Conservation (phyloP, 2,329 filamentous ascomycete species). For the Penicillium freii region DNA sequence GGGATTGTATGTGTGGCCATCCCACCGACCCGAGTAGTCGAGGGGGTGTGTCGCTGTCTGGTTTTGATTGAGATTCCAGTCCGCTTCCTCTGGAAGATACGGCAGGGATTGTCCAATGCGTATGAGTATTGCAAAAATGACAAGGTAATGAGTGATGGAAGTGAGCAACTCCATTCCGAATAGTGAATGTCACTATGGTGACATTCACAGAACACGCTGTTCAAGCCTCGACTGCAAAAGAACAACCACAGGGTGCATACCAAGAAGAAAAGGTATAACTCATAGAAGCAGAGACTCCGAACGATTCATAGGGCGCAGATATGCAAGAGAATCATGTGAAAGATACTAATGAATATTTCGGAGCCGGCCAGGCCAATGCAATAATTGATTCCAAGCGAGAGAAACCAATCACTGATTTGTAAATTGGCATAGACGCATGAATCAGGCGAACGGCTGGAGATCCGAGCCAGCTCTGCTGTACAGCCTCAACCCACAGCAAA, state of each 20-base stretch:
- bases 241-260: background rate
- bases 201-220: constrained; percentile 7
- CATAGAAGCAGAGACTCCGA: background rate
- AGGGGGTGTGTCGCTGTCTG: constrained; percentile 53
- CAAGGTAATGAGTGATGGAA: constrained; percentile 5
- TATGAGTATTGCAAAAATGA: constrained; percentile 6
- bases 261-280: background rate
- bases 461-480: constrained; percentile 5
- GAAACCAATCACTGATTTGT: constrained; percentile 1
- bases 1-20: constrained; percentile 49
- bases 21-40: constrained; percentile 58
- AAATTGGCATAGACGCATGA: background rate
- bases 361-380: background rate
- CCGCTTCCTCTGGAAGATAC: constrained; percentile 6
- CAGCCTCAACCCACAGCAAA: constrained; percentile 7
- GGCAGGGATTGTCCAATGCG: constrained; percentile 5
- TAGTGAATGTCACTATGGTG: constrained; percentile 8
- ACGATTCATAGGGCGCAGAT: background rate
- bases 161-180: constrained; percentile 3
- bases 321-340: constrained; percentile 1
- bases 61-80: constrained; percentile 60
- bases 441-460: constrained; percentile 4
- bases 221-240: constrained; percentile 1
- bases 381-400: background rate
- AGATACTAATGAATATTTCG: constrained; percentile 7